Evolutionary conservation across 768 basidiomycete species (phyloP), one percentile per base, ranked within the genome.

Genomic region (Symmetrospora coprosmae): DNA sequence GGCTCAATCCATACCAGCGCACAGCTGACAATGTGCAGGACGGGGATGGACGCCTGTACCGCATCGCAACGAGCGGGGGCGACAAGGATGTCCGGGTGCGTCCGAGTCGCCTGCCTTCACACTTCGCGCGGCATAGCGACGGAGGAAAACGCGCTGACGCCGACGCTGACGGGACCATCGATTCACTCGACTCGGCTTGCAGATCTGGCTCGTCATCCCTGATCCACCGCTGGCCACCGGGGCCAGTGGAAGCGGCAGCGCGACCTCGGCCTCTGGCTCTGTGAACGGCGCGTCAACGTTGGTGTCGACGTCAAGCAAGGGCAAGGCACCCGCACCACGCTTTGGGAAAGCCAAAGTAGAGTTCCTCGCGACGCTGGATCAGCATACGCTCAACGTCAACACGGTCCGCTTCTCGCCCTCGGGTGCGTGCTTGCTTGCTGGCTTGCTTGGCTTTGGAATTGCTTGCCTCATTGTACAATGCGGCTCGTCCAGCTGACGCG

Each of bases 61-160:
- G 85, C 66, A 76, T 99, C 19, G 94, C 90, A 0, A 96, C 94
- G 0, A 89, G 83, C 13, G 94, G 94, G 45, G 92, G 92, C 70
- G 94, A 99, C 70, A 94, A 90, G 69, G 85, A 91, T 76, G 88
- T 99, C 69, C 77, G 94, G 72, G 91, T 94, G 69, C 74, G 91
- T 82, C 16, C 47, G 37, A 6, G 17, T 39, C n/a, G n/a, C n/a
- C n/a, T n/a, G n/a, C n/a, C n/a, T n/a, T n/a, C n/a, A n/a, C n/a
- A n/a, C n/a, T n/a, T n/a, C n/a, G n/a, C n/a, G n/a, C n/a, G n/a
- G n/a, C n/a, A n/a, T n/a, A n/a, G n/a, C n/a, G n/a, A n/a, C n/a
- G n/a, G n/a, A n/a, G n/a, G n/a, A n/a, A n/a, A n/a, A n/a, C n/a
- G n/a, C n/a, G n/a, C n/a, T n/a, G n/a, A n/a, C n/a, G n/a, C n/a